Evolutionary conservation across 2,329 filamentous ascomycete species (phyloP), one percentile per base, ranked within the genome.

Genomic region (Pseudogymnoascus sp.): DNA sequence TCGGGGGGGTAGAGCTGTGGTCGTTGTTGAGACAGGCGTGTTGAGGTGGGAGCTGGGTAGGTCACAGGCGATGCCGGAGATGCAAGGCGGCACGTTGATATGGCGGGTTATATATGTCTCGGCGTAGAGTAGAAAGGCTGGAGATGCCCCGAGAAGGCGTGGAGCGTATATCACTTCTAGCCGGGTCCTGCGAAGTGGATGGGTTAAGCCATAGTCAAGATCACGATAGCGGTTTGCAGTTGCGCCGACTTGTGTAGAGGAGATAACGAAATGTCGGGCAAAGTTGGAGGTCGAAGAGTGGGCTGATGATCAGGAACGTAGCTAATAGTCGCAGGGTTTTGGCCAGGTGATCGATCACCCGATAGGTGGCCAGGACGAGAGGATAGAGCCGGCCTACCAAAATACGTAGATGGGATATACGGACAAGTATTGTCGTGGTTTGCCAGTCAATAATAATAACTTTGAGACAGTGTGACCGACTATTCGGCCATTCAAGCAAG

Each of bases 301-400:
- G 46, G 46, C 26, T 56, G 26, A 56, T 56, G 46, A 56, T 56
- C 50, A 56, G 15, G 50, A 21, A 19, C 2, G 29, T 9, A 33
- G n/a, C 29, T 21, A 33, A 56, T 13, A 15, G 7, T 21, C 29
- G 50, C 50, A 56, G 50, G 50, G 50, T 33, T 33, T 33, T 19
- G 50, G 50, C n/a, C 50, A 56, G 50, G 29, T 56, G 50, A 56
- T 56, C 50, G 17, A 56, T 33, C 50, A 33, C n/a, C 50, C 50
- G 29, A 56, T 56, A 33, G 50, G 10, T 31, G 17, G 29, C 26
- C 31, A 19, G 50, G n/a, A 33, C 29, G n/a, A 33, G 50, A 4
- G 7, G 26, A 29, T 29, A 31, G 46, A n/a, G 15, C 50, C 5
- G 50, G 23, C 4, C 26, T 33, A 56, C 50, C n/a, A 33, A 15